Evolutionary conservation across 441 rosid species (phyloP).

Genomic region (Pelargonium australe): DNA sequence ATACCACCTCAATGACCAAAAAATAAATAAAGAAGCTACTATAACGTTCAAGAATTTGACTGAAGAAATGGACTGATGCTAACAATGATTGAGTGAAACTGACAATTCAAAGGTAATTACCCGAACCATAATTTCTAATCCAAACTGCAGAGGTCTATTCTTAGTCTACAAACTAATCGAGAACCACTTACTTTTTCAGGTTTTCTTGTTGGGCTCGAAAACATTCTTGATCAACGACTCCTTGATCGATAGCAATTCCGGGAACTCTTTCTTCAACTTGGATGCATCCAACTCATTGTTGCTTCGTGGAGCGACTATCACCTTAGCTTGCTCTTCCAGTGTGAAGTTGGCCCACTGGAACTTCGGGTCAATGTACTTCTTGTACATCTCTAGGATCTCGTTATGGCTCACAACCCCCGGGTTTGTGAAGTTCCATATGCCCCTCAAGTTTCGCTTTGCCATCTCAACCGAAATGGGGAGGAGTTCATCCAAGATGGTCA

Average conservation of each 20-base stretch:
- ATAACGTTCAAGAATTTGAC: too few species aligned
- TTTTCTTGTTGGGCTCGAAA: constrained; percentile 69
- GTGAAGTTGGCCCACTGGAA: constrained; percentile 72
- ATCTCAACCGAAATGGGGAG: constrained; percentile 81
- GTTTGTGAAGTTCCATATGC: constrained; percentile 92
- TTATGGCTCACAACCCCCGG: constrained; percentile 89
- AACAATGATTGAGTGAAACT: too few species aligned
- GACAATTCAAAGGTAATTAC: too few species aligned
- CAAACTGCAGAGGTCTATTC: not conserved
- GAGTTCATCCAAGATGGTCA: constrained; percentile 85
- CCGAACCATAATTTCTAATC: too few species aligned
- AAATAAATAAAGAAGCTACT: too few species aligned
- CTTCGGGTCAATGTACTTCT: constrained; percentile 53
- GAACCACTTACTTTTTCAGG: constrained; percentile 18
- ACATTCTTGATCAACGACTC: constrained; percentile 73
- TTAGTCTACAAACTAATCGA: constrained; percentile 10
- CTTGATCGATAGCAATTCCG: constrained; percentile 67
- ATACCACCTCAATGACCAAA: too few species aligned
- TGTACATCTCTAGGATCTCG: constrained; percentile 92
- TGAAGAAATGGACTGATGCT: too few species aligned
- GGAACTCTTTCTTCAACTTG: constrained; percentile 82
- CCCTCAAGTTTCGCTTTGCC: constrained; percentile 82
- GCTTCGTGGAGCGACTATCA: constrained; percentile 82
- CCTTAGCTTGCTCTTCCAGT: constrained; percentile 86
- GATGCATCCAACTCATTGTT: constrained; percentile 83